Evolutionary conservation across 1,284 basidiomycete genomes (phyloP), one percentile per base, ranked within the genome.

Genomic region (Sporisorium scitamineum): DNA sequence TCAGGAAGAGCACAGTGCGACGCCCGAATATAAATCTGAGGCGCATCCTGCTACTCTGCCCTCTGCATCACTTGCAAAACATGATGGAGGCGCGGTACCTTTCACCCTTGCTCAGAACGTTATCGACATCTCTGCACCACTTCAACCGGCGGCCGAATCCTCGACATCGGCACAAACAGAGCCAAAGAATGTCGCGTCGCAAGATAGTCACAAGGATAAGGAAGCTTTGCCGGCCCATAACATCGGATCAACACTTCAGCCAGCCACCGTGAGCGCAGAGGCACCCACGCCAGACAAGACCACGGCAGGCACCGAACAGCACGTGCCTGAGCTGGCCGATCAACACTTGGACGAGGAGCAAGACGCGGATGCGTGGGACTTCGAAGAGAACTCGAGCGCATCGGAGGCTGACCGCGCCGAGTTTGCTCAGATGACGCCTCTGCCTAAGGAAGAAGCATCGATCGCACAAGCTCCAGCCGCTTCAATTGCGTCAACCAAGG

Each of bases 321-420:
- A 53, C 4, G 24, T 3, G 20, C 20, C 29, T 18, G 18, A 9
- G 29, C 22, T 24, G 13, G 47, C 26, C 27, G 16, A 41, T 16
- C 27, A 27, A 10, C 20, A 39, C 0, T 22, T 47, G 22, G 54
- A 37, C n/a, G 45, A 57, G 16, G 72, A 62, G 37, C 57, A 53
- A 18, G 67, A 65, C 8, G 57, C 53, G 26, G 72, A 75, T 26
- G 72, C 62, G 3, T 75, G 72, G 72, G 72, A n/a, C 7, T 75
- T 75, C 18, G 70, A 72, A 20, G 70, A 72, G 6, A 50, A 53
- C 24, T 71, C 69, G 10, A 66, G 60, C 26, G 51, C 69, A 34
- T 66, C 69, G 5, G 69, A 71, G 29, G 52, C 54, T 3, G 69
- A 66, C 31, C 51, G 52, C 44, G 55, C 44, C 29, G 69, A 71